phyloP scores from a whole-genome alignment of 805 yeast genomes.

The Lipomyces kockii region DNA sequence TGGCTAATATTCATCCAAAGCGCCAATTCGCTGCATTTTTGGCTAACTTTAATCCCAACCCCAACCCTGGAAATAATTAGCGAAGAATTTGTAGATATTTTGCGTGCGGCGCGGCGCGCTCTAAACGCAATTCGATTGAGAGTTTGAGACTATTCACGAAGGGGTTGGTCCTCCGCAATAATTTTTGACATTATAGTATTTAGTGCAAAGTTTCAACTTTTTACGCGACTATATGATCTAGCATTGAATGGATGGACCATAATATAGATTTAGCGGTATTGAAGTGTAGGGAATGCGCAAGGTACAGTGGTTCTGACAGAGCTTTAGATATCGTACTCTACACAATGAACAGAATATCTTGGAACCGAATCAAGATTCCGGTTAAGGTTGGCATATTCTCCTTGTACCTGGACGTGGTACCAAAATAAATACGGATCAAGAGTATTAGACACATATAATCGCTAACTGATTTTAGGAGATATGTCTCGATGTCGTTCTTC shows the following conservation, averaged over 20 bases:
- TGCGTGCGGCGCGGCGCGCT: too few relatives aligned
- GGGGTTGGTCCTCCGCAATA: too few relatives aligned
- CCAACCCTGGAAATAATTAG: too few relatives aligned
- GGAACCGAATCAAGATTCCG: constrained; percentile 19
- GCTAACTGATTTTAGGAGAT: constrained; percentile 52
- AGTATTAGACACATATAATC: neutral
- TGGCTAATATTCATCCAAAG: too few relatives aligned
- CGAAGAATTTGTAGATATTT: too few relatives aligned
- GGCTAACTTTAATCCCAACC: too few relatives aligned
- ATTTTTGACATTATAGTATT: too few relatives aligned
- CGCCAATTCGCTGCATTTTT: too few relatives aligned
- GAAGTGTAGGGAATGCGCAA: neutral
- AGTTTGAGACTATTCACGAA: too few relatives aligned
- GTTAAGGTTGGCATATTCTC: constrained; percentile 7
- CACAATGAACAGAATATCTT: constrained; percentile 2
- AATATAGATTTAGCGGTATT: neutral
- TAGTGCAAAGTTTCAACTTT: too few relatives aligned
- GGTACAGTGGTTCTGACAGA: neutral
- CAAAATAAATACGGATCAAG: neutral
- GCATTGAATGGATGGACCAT: neutral
- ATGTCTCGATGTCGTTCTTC: constrained; percentile 63
- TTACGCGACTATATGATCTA: neutral
- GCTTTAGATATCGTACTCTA: neutral
- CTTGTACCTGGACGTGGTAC: neutral
- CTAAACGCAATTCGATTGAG: too few relatives aligned